Percentiles rank a stretch among this genome's conserved stretches.
phyloP scores from a whole-genome alignment of 306 rosid genomes.

The Vigna nakashimae region DNA sequence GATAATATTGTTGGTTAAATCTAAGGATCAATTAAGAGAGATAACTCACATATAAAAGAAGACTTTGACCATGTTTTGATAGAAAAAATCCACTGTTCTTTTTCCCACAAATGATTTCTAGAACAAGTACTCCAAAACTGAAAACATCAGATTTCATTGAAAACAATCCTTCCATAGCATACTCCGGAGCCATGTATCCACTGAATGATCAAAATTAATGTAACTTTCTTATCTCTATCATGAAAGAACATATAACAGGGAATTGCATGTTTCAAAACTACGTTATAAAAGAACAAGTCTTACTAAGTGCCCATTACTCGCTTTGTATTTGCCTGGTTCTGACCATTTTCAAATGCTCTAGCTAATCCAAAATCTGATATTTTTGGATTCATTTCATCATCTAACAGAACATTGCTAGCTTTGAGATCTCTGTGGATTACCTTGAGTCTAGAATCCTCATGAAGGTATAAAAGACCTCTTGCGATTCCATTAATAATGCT shows the following conservation, averaged over 20 bases:
- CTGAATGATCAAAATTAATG: neutral
- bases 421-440: constrained; percentile 57
- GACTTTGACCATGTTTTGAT: neutral
- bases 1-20: neutral
- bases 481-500: constrained; percentile 51
- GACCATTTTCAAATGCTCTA: constrained; percentile 41
- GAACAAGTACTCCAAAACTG: constrained; percentile 15
- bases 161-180: neutral
- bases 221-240: neutral
- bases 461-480: constrained; percentile 52
- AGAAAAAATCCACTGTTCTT: constrained; percentile 6
- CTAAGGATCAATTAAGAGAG: neutral
- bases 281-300: neutral
- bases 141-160: constrained; percentile 16
- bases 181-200: constrained; percentile 18
- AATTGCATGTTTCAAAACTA: neutral
- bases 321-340: constrained; percentile 44
- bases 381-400: constrained; percentile 51
- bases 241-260: too few species aligned
- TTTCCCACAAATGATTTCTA: neutral
- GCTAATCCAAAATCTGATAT: constrained; percentile 59
- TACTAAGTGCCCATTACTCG: constrained; percentile 23
- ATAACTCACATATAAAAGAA: constrained; percentile 16
- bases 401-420: constrained; percentile 51
- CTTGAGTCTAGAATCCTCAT: constrained; percentile 50